These are phyloP conservation scores for Rutstroemia sp. DNA, from an alignment of 2,329 filamentous ascomycete genomes.

Conservation along the genomic window DNA sequence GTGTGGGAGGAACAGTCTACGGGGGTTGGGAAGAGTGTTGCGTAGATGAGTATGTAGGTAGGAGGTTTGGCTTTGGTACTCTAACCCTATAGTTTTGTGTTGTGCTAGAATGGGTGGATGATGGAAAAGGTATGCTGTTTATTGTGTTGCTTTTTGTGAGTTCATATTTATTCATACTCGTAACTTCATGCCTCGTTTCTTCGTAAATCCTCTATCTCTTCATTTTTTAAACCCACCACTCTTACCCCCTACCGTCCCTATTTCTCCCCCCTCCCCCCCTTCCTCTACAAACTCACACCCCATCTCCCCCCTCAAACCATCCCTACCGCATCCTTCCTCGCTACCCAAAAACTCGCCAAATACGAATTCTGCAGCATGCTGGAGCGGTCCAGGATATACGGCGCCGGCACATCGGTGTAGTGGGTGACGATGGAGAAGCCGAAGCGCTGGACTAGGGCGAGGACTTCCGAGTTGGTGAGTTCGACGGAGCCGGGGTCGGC, in stretches of 20 bases:
- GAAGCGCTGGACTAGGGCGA: constrained; percentile 62
- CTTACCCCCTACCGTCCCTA: background rate
- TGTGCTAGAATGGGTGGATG: too few relatives aligned
- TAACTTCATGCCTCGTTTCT: too few relatives aligned
- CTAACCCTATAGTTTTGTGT: too few relatives aligned
- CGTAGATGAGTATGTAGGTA: too few relatives aligned
- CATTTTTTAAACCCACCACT: background rate
- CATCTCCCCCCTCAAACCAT: background rate
- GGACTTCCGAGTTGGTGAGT: constrained; percentile 80
- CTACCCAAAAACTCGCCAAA: constrained; percentile 76
- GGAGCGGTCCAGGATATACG: constrained; percentile 77
- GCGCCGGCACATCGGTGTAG: constrained; percentile 54
- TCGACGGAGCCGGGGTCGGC: constrained; percentile 87
- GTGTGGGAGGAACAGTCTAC: too few relatives aligned
- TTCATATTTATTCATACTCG: too few relatives aligned
- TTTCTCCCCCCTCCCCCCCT: too few relatives aligned
- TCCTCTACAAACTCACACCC: too few relatives aligned
- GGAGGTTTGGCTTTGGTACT: too few relatives aligned
- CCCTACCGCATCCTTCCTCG: constrained; percentile 49
- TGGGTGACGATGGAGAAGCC: constrained; percentile 69
- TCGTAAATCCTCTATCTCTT: background rate
- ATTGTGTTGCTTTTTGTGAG: too few relatives aligned
- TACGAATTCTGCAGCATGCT: constrained; percentile 88
- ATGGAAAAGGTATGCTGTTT: too few relatives aligned
- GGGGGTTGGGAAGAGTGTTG: too few relatives aligned